Evolutionary conservation across 1,139 yeast species (phyloP).

Genomic region (Geotrichum fermentans): DNA sequence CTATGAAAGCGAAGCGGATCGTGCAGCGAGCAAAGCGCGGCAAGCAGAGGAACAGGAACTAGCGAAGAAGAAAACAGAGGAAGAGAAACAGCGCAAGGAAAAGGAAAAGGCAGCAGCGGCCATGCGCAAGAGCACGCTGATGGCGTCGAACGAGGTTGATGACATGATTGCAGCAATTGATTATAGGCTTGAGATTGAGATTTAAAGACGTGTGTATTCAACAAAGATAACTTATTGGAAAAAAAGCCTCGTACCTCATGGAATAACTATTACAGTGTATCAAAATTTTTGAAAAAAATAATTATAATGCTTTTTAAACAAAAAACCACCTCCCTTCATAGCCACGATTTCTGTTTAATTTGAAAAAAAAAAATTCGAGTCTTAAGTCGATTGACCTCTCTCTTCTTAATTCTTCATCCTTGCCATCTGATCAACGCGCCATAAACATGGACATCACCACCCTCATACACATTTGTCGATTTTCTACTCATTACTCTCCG

Average conservation of each 20-base stretch:
- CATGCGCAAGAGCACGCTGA: constrained; percentile 29
- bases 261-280: too few species aligned
- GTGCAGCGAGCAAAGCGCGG: constrained; percentile 23
- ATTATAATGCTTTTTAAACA: too few species aligned
- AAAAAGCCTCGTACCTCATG: neutral
- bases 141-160: constrained; percentile 42
- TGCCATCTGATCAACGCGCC: too few species aligned
- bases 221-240: neutral
- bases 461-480: too few species aligned
- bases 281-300: too few species aligned
- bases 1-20: constrained; percentile 43
- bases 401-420: too few species aligned
- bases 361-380: too few species aligned
- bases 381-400: too few species aligned
- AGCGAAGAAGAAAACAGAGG: constrained; percentile 45
- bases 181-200: constrained; percentile 43
- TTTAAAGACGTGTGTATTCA: constrained; percentile 25
- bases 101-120: constrained; percentile 23
- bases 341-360: too few species aligned
- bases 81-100: constrained; percentile 39
- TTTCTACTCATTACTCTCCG: constrained; percentile 50
- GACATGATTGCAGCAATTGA: constrained; percentile 45
- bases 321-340: too few species aligned
- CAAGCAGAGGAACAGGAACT: constrained; percentile 40
- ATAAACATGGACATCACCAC: too few species aligned